Conservation (phyloP, 179 eudicot species). For the Spergularia azorica region DNA sequence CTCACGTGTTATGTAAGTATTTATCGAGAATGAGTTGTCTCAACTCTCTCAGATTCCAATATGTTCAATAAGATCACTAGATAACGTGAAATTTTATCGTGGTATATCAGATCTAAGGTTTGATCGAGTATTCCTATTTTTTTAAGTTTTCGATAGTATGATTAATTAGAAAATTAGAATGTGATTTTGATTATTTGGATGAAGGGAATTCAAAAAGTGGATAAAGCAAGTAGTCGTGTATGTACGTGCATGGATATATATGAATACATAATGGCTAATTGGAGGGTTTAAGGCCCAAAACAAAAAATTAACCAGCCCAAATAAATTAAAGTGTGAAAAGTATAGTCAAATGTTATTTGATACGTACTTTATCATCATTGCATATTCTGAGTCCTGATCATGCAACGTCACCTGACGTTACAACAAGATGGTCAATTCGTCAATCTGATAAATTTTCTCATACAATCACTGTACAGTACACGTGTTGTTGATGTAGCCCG, state of each 20-base stretch:
- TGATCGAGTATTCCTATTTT: too few relatives aligned
- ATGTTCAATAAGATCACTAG: too few relatives aligned
- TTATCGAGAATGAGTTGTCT: too few relatives aligned
- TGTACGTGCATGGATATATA: not conserved
- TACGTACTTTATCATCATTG: not conserved
- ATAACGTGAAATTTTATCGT: too few relatives aligned
- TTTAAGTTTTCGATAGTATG: too few relatives aligned
- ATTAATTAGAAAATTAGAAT: not conserved
- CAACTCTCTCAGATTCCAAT: too few relatives aligned
- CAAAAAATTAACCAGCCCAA: slow-evolving; percentile 11
- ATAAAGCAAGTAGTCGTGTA: slow-evolving; percentile 17
- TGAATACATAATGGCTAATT: not conserved
- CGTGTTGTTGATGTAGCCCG: too few relatives aligned
- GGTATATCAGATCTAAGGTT: too few relatives aligned
- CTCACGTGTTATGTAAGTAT: too few relatives aligned
- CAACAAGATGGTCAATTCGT: slow-evolving; percentile 14
- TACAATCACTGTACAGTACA: too few relatives aligned
- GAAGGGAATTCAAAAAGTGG: not conserved
- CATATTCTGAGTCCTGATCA: not conserved
- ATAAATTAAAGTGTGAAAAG: not conserved
- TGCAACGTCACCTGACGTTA: slow-evolving; percentile 20
- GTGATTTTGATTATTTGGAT: too few relatives aligned
- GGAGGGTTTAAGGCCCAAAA: not conserved
- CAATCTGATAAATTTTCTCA: too few relatives aligned
- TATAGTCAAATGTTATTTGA: slow-evolving; percentile 6